Evolutionary conservation across 352 stramenopile species (phyloP).

Genomic region (Pythium apleroticum): DNA sequence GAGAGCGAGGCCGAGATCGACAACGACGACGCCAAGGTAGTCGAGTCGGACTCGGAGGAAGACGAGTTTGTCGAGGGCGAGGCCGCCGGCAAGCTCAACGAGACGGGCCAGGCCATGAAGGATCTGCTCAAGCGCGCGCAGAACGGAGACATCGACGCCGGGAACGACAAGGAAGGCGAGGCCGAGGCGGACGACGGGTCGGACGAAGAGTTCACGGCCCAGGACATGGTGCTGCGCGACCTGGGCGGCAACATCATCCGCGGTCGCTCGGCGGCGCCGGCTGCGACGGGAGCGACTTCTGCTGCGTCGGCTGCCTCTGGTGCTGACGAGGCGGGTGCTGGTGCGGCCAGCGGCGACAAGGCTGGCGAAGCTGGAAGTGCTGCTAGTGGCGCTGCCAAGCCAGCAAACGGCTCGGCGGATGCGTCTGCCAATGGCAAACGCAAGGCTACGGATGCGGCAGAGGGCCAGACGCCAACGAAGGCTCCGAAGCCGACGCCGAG

Average conservation of each 20-base stretch:
- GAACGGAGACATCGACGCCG: slow-evolving; percentile 64
- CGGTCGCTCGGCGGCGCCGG: slow-evolving; percentile 42
- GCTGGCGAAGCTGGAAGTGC: slow-evolving; percentile 2
- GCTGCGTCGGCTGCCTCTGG: slow-evolving; percentile 9
- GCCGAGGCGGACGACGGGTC: slow-evolving; percentile 46
- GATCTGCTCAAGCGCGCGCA: slow-evolving; percentile 78
- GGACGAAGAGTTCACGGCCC: slow-evolving; percentile 72
- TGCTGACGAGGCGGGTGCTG: slow-evolving; percentile 14
- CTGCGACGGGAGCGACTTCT: slow-evolving; percentile 25
- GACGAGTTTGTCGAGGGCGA: slow-evolving; percentile 77
- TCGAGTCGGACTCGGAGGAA: slow-evolving; percentile 74
- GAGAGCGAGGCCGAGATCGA: slow-evolving; percentile 85
- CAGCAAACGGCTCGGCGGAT: slow-evolving; percentile 16
- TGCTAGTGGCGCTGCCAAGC: slow-evolving; percentile 23
- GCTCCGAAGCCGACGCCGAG: slow-evolving; percentile 28
- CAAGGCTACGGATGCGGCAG: slow-evolving; percentile 42
- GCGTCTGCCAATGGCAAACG: slow-evolving; percentile 44
- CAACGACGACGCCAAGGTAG: slow-evolving; percentile 58
- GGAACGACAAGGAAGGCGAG: slow-evolving; percentile 44
- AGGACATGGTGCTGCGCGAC: slow-evolving; percentile 83
- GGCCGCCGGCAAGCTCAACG: slow-evolving; percentile 70
- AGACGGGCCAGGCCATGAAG: slow-evolving; percentile 84
- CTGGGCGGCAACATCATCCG: slow-evolving; percentile 81
- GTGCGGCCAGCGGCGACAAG: slow-evolving; percentile 30
- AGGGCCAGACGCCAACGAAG: slow-evolving; percentile 47